Conservation (phyloP, 257 asterid genomes). For the Linaria vulgaris region DNA sequence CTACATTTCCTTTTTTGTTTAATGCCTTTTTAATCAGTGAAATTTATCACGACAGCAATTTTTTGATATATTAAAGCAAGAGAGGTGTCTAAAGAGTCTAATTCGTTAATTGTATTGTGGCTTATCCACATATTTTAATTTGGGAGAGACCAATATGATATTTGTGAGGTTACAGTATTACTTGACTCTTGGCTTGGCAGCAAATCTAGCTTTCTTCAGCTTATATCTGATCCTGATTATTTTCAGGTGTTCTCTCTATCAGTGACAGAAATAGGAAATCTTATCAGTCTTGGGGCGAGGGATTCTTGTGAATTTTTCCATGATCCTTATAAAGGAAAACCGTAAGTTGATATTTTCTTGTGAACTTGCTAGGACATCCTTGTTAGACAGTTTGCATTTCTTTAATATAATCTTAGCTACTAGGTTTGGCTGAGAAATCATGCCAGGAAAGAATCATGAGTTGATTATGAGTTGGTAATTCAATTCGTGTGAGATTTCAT, state of each 20-base stretch:
- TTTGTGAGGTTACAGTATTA: slow-evolving; percentile 1
- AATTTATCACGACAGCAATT: no score
- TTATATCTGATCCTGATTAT: slow-evolving; percentile 27
- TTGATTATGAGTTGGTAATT: not conserved
- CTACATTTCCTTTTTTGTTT: not conserved
- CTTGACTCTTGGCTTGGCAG: slow-evolving; percentile 13
- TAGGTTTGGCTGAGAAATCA: slow-evolving; percentile 2
- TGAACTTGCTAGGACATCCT: slow-evolving; percentile 17
- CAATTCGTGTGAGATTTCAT: not conserved
- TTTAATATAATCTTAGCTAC: not conserved
- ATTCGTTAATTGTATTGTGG: not conserved
- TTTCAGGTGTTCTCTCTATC: slow-evolving; percentile 83
- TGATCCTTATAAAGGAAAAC: slow-evolving; percentile 83
- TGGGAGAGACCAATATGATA: not conserved
- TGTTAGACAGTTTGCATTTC: slow-evolving; percentile 1
- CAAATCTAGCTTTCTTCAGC: not conserved
- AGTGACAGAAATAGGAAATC: slow-evolving; percentile 71
- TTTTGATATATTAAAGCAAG: no score
- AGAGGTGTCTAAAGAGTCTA: not conserved
- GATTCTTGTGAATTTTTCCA: slow-evolving; percentile 96
- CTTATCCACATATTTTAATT: not conserved
- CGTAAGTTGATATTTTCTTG: slow-evolving; percentile 40
- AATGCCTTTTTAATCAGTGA: not conserved
- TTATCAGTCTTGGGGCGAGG: slow-evolving; percentile 81
- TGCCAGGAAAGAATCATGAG: not conserved